Percentiles rank a stretch among this genome's conserved stretches.
These are phyloP conservation scores for Sophora flavescens DNA, from an alignment of 306 rosid genomes.

Conservation along the genomic window DNA sequence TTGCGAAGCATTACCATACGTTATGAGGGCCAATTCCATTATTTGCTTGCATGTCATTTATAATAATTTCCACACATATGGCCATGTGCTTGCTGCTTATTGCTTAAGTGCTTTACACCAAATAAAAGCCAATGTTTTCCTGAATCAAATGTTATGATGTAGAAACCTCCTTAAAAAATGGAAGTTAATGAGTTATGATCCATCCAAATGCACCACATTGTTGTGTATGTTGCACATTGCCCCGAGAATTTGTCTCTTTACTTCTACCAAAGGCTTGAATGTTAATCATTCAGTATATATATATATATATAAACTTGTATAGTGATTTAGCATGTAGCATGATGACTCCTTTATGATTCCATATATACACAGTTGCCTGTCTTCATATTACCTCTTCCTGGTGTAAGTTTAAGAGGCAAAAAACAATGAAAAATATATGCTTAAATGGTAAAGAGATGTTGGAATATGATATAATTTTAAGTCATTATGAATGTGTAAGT, in stretches of 20 bases:
- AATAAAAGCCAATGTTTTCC: neutral
- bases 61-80: neutral
- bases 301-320: neutral
- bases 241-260: neutral
- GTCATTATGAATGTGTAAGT: neutral
- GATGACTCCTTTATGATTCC: neutral
- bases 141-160: neutral
- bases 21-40: slow-evolving; percentile 16
- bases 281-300: neutral
- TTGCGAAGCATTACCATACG: slow-evolving; percentile 34
- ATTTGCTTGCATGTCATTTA: slow-evolving; percentile 21
- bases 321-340: neutral
- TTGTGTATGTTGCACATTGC: neutral
- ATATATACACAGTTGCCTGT: neutral
- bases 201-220: neutral
- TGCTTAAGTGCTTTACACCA: neutral
- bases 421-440: neutral
- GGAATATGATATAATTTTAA: neutral
- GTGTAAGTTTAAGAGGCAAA: neutral
- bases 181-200: too few relatives aligned
- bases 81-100: neutral
- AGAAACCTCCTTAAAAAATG: slow-evolving; percentile 11
- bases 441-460: neutral
- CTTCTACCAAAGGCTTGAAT: neutral
- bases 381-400: neutral